Percentiles rank a stretch among this genome's conserved stretches.
These are phyloP conservation scores for Lenwebbia sp. DNA, from an alignment of 345 rosid species.

Conservation along the genomic window DNA sequence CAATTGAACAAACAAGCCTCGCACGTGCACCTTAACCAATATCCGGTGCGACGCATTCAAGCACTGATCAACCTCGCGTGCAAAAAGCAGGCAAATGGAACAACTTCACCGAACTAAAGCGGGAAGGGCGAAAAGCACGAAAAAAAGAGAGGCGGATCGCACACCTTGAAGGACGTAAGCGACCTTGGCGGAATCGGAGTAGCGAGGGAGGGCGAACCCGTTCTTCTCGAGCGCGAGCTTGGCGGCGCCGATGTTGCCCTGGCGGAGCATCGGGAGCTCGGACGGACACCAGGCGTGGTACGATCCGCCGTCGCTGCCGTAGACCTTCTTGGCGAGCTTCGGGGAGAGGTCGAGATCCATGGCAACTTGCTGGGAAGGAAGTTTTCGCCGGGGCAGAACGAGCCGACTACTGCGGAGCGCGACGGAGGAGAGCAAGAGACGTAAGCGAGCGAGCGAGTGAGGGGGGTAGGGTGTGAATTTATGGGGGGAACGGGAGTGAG, in stretches of 20 bases:
- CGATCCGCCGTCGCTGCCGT: slow-evolving; percentile 70
- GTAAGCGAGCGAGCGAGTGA: not conserved
- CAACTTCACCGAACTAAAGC: too few species aligned
- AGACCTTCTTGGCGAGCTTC: slow-evolving; percentile 48
- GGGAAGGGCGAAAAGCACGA: too few species aligned
- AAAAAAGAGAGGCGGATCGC: too few species aligned
- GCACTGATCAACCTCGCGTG: not conserved
- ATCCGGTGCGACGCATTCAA: not conserved
- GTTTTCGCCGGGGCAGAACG: too few species aligned
- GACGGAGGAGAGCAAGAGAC: too few species aligned
- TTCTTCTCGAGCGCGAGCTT: slow-evolving; percentile 73
- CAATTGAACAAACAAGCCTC: not conserved
- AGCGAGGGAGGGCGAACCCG: slow-evolving; percentile 82
- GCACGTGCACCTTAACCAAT: not conserved
- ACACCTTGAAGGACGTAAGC: slow-evolving; percentile 90
- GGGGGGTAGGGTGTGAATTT: too few species aligned
- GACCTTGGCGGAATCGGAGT: slow-evolving; percentile 81
- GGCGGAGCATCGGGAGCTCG: slow-evolving; percentile 64
- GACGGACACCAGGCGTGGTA: slow-evolving; percentile 69
- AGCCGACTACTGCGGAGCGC: too few species aligned
- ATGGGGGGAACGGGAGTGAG: too few species aligned
- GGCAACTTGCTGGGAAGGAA: not conserved
- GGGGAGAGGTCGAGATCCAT: slow-evolving; percentile 90
- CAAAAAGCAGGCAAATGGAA: not conserved
- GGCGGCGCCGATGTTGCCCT: slow-evolving; percentile 84